Percentiles rank a stretch among this genome's conserved stretches.
These are phyloP conservation scores for Nemania diffusa DNA, from an alignment of 2,329 filamentous ascomycete species.

Conservation along the genomic window DNA sequence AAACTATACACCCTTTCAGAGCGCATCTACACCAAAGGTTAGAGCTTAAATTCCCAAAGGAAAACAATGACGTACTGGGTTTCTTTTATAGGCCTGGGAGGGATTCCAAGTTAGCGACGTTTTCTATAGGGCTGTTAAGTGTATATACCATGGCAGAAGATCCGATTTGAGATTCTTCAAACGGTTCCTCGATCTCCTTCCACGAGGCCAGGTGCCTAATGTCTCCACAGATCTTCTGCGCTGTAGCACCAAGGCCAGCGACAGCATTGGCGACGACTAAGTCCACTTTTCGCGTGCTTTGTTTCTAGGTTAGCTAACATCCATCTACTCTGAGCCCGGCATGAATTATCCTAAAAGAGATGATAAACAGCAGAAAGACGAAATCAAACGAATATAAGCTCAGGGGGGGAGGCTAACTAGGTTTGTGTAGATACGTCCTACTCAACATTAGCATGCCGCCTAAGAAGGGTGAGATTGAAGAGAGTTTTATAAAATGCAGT, in stretches of 20 bases:
- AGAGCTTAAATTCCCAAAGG: too few species aligned
- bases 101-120: too few species aligned
- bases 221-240: constrained; percentile 77
- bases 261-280: constrained; percentile 83
- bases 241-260: constrained; percentile 80
- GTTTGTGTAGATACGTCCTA: constrained; percentile 69
- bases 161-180: constrained; percentile 52
- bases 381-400: neutral
- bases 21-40: too few species aligned
- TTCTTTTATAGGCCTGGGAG: too few species aligned
- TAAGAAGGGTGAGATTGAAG: too few species aligned
- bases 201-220: constrained; percentile 77
- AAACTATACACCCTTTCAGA: constrained; percentile 51
- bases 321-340: constrained; percentile 7
- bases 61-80: too few species aligned
- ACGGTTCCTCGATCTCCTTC: constrained; percentile 86
- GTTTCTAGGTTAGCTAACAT: constrained; percentile 12
- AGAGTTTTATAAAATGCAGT: too few species aligned
- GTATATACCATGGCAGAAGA: too few species aligned
- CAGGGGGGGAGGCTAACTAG: constrained; percentile 42
- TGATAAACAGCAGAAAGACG: too few species aligned
- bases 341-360: too few species aligned
- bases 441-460: too few species aligned
- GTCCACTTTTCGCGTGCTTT: constrained; percentile 79
- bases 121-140: too few species aligned